These are phyloP conservation scores for Stephanodiscus minutulus DNA, from an alignment of 108 stramenopile species.

Conservation along the genomic window DNA sequence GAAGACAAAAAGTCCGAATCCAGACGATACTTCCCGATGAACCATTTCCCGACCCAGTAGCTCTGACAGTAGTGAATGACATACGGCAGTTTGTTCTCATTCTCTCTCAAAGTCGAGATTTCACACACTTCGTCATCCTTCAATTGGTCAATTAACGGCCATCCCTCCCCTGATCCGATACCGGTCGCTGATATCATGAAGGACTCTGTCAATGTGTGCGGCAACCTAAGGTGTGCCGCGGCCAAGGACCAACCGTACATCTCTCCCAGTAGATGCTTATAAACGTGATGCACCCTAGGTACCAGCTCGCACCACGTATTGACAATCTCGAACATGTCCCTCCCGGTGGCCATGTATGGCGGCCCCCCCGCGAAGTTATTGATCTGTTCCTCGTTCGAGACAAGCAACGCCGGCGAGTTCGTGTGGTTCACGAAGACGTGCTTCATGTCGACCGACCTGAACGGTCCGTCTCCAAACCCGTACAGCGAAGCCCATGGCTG, in stretches of 20 bases:
- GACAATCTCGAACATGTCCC: constrained; percentile 74
- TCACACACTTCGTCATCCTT: constrained; percentile 54
- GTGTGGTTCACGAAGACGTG: constrained; percentile 42
- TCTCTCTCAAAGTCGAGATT: constrained; percentile 34
- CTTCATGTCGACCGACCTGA: constrained; percentile 65
- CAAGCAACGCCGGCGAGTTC: constrained; percentile 55
- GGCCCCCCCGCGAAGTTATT: constrained; percentile 77
- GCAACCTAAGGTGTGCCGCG: constrained; percentile 72
- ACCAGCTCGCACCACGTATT: constrained; percentile 70
- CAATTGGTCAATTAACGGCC: constrained; percentile 57
- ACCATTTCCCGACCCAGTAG: constrained; percentile 62
- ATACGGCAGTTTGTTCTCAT: constrained; percentile 46
- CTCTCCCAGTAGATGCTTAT: constrained; percentile 81
- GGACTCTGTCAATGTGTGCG: constrained; percentile 62
- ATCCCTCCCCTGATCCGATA: constrained; percentile 61
- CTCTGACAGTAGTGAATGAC: constrained; percentile 65
- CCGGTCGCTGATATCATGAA: constrained; percentile 73
- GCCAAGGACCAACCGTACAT: constrained; percentile 92
- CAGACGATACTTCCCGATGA: constrained; percentile 78
- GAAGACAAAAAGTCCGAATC: constrained; percentile 66
- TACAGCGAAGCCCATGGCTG: constrained; percentile 89
- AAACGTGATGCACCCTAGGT: constrained; percentile 64
- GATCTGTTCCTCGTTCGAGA: constrained; percentile 15
- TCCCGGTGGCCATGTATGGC: constrained; percentile 75
- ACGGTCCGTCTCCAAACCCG: constrained; percentile 78